These are phyloP conservation scores for Cladosporium velox DNA, from an alignment of 2,329 filamentous ascomycete species.

Conservation along the genomic window DNA sequence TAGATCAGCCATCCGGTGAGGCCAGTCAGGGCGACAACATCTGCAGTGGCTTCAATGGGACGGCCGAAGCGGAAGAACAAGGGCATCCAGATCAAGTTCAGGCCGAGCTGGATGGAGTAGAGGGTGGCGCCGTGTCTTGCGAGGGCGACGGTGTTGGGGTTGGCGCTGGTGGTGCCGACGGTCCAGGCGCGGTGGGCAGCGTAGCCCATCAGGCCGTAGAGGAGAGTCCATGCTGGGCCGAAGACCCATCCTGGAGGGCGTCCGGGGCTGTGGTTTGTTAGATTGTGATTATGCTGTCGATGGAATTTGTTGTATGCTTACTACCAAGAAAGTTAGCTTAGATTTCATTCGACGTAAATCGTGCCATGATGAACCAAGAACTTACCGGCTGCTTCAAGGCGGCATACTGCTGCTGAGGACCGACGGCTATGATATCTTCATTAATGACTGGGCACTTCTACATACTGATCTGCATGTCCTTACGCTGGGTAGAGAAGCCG, in stretches of 20 bases:
- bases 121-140: conserved; percentile 72
- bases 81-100: conserved; percentile 90
- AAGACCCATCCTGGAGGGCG: conserved; percentile 59
- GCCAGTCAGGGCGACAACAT: conserved; percentile 73
- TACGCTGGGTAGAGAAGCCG: conserved; percentile 65
- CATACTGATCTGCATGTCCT: conserved; percentile 44
- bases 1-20: conserved; percentile 73
- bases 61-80: conserved; percentile 81
- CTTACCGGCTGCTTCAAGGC: conserved; percentile 36
- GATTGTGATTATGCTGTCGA: neutral
- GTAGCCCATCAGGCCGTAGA: conserved; percentile 79
- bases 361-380: conserved; percentile 40
- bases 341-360: too few species aligned
- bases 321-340: neutral
- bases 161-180: conserved; percentile 61
- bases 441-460: neutral
- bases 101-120: conserved; percentile 80
- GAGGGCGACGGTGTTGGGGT: conserved; percentile 56
- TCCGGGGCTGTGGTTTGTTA: conserved; percentile 39
- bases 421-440: neutral
- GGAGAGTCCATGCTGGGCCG: conserved; percentile 59
- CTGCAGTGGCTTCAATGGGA: conserved; percentile 71
- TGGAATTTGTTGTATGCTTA: neutral
- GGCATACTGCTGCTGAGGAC: conserved; percentile 19
- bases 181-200: conserved; percentile 76